These are phyloP conservation scores for Escallonia rubra DNA, from an alignment of 129 eudicot genomes.

Conservation along the genomic window DNA sequence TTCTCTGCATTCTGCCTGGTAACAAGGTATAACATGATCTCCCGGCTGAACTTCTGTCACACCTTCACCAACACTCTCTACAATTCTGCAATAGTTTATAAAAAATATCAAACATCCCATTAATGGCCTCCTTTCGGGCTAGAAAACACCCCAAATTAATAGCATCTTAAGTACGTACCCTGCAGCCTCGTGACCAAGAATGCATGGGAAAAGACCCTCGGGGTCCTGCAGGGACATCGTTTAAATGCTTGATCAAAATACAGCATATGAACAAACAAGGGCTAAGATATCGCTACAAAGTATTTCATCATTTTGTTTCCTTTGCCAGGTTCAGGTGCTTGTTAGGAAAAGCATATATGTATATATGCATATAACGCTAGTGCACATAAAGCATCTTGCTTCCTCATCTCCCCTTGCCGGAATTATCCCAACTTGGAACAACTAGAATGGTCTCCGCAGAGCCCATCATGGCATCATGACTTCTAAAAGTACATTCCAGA, in stretches of 20 bases:
- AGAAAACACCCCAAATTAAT: neutral
- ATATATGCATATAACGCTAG: too few species aligned
- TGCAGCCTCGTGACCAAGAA: conserved; percentile 99
- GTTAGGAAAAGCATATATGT: neutral
- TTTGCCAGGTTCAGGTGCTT: too few species aligned
- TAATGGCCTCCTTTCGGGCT: neutral
- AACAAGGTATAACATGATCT: conserved; percentile 99
- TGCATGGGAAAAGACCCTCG: conserved; percentile 97
- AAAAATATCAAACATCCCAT: neutral
- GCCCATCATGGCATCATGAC: too few species aligned
- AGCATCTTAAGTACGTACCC: conserved; percentile 43
- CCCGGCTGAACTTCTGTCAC: conserved; percentile 96
- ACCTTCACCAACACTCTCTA: conserved; percentile 99
- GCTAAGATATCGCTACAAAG: neutral
- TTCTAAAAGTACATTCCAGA: too few species aligned
- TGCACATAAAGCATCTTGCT: too few species aligned
- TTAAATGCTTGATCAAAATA: conserved; percentile 2
- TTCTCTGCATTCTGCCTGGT: conserved; percentile 96
- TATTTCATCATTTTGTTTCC: too few species aligned
- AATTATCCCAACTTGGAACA: too few species aligned
- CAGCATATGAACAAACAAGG: neutral
- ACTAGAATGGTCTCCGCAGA: too few species aligned
- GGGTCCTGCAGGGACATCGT: conserved; percentile 61
- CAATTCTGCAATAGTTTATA: conserved; percentile 50
- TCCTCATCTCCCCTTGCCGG: too few species aligned